Evolutionary conservation across 106 monocot genomes (phyloP).

Genomic region (Gastrodia elata): DNA sequence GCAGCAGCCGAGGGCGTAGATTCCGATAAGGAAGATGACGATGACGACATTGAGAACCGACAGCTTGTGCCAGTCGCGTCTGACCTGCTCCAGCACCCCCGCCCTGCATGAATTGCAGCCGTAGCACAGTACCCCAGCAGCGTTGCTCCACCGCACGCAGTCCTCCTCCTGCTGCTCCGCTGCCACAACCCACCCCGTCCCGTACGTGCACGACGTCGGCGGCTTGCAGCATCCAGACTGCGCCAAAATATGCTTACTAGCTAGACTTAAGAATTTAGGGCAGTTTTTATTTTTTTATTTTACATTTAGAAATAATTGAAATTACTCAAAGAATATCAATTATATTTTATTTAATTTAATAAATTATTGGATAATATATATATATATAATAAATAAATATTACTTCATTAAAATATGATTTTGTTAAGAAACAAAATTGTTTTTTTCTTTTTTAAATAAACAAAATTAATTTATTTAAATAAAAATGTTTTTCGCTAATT

Average conservation of each 20-base stretch:
- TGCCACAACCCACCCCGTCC: conserved; percentile 7
- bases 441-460: too few relatives aligned
- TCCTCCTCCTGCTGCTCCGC: conserved; percentile 62
- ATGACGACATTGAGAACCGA: conserved; percentile 66
- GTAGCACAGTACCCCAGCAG: conserved; percentile 59
- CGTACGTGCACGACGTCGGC: conserved; percentile 77
- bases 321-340: too few relatives aligned
- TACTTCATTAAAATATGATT: too few relatives aligned
- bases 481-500: too few relatives aligned
- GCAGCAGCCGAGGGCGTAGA: conserved; percentile 89
- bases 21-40: conserved; percentile 56
- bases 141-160: conserved; percentile 92
- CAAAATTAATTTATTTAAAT: too few relatives aligned
- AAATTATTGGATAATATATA: too few relatives aligned
- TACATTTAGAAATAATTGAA: too few relatives aligned
- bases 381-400: too few relatives aligned
- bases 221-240: conserved; percentile 99
- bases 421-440: too few relatives aligned
- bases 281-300: neutral
- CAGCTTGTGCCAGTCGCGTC: conserved; percentile 81
- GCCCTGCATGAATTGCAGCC: conserved; percentile 90
- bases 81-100: conserved; percentile 70
- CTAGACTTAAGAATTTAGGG: neutral
- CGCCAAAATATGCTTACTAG: neutral
- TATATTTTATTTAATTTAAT: too few relatives aligned